Evolutionary conservation across 352 stramenopile genomes (phyloP).

Genomic region (Stephanocyclus meneghinianus): DNA sequence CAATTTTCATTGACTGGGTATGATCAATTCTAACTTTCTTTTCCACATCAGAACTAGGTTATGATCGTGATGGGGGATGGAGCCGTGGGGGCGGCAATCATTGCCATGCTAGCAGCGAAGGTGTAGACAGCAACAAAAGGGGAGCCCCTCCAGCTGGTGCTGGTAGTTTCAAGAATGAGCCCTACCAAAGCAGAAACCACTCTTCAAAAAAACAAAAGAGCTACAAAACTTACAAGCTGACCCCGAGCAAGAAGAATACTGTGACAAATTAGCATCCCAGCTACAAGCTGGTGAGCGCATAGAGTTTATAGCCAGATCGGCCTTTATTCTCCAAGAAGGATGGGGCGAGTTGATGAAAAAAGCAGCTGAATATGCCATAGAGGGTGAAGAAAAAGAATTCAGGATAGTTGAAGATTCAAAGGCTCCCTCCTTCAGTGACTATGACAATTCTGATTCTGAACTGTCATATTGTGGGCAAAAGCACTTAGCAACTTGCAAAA

Average conservation of each 20-base stretch:
- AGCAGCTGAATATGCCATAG: not conserved
- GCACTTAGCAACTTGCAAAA: not conserved
- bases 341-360: not conserved
- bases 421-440: not conserved
- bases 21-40: no score
- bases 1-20: no score
- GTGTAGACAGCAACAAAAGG: no score
- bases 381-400: not conserved
- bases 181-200: no score
- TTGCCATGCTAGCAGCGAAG: no score
- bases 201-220: no score
- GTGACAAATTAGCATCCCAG: not conserved
- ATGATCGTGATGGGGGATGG: no score
- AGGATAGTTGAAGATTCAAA: not conserved
- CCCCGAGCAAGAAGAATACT: not conserved
- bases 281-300: not conserved
- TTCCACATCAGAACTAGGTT: no score
- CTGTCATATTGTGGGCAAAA: not conserved
- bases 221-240: no score
- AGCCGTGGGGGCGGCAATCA: no score
- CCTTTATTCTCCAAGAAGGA: not conserved
- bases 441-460: constrained; percentile 4
- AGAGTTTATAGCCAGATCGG: not conserved
- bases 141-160: no score
- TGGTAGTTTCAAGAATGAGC: no score